These are phyloP conservation scores for Phyllosticta capitalensis DNA, from an alignment of 2,329 filamentous ascomycete genomes.

Conservation along the genomic window DNA sequence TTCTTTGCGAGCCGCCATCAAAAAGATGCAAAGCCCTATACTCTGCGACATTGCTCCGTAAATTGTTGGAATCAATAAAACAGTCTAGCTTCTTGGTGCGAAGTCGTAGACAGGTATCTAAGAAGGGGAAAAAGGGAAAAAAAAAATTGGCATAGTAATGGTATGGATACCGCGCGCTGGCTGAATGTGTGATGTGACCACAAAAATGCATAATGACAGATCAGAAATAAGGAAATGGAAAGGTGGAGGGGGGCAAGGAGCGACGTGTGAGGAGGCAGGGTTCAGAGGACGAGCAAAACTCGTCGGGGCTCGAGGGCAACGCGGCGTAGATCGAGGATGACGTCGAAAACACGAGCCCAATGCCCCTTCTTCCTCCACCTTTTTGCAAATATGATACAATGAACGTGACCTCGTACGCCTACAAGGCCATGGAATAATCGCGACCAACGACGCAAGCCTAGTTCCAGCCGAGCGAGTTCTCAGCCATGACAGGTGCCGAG, in stretches of 20 bases:
- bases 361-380: neutral
- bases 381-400: constrained; percentile 22
- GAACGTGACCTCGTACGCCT: constrained; percentile 15
- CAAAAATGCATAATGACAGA: constrained; percentile 24
- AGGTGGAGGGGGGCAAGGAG: constrained; percentile 11
- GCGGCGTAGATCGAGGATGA: neutral
- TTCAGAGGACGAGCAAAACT: neutral
- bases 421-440: constrained; percentile 6
- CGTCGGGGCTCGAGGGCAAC: neutral
- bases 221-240: constrained; percentile 22
- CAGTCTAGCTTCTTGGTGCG: constrained; percentile 7
- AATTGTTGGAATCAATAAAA: constrained; percentile 7
- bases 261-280: constrained; percentile 1
- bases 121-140: constrained; percentile 25
- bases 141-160: constrained; percentile 22
- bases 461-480: constrained; percentile 95
- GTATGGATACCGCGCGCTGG: constrained; percentile 1
- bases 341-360: neutral
- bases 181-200: constrained; percentile 15
- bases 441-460: constrained; percentile 31
- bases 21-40: neutral
- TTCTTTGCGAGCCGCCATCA: neutral
- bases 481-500: constrained; percentile 80
- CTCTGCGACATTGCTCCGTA: neutral
- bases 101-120: constrained; percentile 32